Base-by-base conservation (phyloP, 306 rosid genomes). In the Leucaena leucocephala region DNA sequence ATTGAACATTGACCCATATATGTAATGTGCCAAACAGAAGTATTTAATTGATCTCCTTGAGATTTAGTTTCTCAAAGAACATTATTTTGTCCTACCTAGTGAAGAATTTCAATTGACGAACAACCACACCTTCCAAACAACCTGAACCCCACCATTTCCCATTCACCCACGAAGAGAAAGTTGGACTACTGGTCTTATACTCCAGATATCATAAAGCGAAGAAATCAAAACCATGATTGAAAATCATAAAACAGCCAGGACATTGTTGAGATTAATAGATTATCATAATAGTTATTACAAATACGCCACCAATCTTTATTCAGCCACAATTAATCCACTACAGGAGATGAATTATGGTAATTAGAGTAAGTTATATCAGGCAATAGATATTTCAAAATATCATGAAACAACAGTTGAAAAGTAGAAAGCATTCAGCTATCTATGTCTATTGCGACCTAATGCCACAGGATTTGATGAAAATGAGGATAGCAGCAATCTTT, bases 141-240 rank as follows among this genome's bases (percentile, higher is more conserved):
- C 48, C 76, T 14, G 42, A 21, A 4, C 43, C 9, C 19, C 11
- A 72, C 33, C 66, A 19, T 38, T 38, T 38, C 77, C 12, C 38
- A 40, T 74, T 49, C 68, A 55, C 36, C 39, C 57, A 57, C 3
- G 15, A 21, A 39, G 52, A n/a, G 16, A 54, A 55, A 55, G 67
- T 55, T 55, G 67, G 15, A 73, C 42, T 5, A 21, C 17, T 12
- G 50, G 16, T 19, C 43, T 57, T 6, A 57, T 3, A 4, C 40
- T 57, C 54, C 40, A 74, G n/a, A 38, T 16, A 33, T 58, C 77
- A 55, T 12, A 39, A n/a, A 54, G 38, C 5, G 52, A 73, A 55
- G 77, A 73, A 36, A 73, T 19, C 63, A 49, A 50, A n/a, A 19
- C 49, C 54, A 72, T 55, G 39, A 57, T 5, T 57, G 55, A 74